These are phyloP conservation scores for Antarctomyces pellizariae DNA, from an alignment of 495 filamentous ascomycete genomes.

Conservation along the genomic window DNA sequence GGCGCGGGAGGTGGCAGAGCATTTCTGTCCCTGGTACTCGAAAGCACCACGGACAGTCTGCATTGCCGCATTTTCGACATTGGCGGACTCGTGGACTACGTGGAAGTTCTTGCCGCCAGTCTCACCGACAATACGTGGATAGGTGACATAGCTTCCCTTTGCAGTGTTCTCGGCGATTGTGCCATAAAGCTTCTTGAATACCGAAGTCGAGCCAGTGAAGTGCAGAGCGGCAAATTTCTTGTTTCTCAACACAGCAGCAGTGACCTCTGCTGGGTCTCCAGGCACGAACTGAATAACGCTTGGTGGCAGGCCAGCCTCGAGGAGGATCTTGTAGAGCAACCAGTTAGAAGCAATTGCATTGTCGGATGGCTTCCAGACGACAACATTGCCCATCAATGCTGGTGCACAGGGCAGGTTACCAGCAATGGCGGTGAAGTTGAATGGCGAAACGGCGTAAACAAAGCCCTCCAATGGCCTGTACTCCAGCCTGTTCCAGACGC, in stretches of 20 bases:
- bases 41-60: conserved; percentile 74
- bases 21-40: conserved; percentile 83
- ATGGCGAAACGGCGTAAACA: conserved; percentile 66
- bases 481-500: conserved; percentile 65
- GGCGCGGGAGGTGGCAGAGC: conserved; percentile 53
- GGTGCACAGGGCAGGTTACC: conserved; percentile 54
- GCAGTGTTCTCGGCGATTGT: conserved; percentile 45
- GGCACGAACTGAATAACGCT: conserved; percentile 70
- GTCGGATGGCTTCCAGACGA: conserved; percentile 75
- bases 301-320: conserved; percentile 63
- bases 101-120: conserved; percentile 90
- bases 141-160: conserved; percentile 43
- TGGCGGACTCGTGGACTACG: conserved; percentile 49
- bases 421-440: conserved; percentile 78
- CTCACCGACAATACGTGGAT: conserved; percentile 66
- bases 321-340: conserved; percentile 58
- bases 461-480: conserved; percentile 73
- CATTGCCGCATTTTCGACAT: conserved; percentile 49
- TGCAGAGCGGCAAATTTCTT: conserved; percentile 52
- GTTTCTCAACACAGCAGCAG: conserved; percentile 39
- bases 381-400: conserved; percentile 65
- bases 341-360: conserved; percentile 51
- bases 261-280: conserved; percentile 54
- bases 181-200: conserved; percentile 55
- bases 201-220: conserved; percentile 60